Evolutionary conservation across 352 stramenopile genomes (phyloP), one percentile per base, ranked within the genome.

Genomic region (Phytophthora megakarya): DNA sequence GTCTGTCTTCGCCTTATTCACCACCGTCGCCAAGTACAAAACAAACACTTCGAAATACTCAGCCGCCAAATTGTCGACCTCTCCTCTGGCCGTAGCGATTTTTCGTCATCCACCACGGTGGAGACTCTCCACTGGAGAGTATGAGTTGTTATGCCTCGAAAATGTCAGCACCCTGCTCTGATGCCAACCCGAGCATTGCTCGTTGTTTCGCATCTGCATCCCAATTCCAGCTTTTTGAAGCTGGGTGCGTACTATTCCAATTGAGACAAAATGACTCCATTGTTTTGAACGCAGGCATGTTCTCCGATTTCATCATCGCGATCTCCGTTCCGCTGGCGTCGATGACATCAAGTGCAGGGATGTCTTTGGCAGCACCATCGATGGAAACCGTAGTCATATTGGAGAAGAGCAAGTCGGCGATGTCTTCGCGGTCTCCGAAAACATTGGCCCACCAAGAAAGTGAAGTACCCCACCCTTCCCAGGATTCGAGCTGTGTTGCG

Each of bases 81-180:
- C 54, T 35, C 67, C 77, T 26, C 80, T 77, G 16, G 80, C 77
- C 10, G 78, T 78, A 1, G 77, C 73, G 62, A 58, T 87, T 87
- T 50, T 65, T 72, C 21, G 59, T 83, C 80, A 87, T 89, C 80
- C 80, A 89, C 80, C 80, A 89, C 12, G 80, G 80, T 5, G 77
- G 77, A 38, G 80, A 75, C n/a, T n/a, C n/a, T n/a, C n/a, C n/a
- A n/a, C n/a, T n/a, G n/a, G n/a, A n/a, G n/a, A n/a, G n/a, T n/a
- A n/a, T n/a, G n/a, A n/a, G n/a, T n/a, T n/a, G 55, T 89, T 87
- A 87, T 0, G 75, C 75, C 28, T 89, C 80, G 3, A 78, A 56
- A 22, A 80, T 19, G 67, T 81, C 73, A 10, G 59, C 71, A 13
- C 64, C 77, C 21, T 77, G 77, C 7, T 67, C 28, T 21, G 65